A percentile compares a stretch with the other conserved stretches of the same genome.
Evolutionary conservation across 768 basidiomycete species (phyloP).

Genomic region (Leccinum obscurum): DNA sequence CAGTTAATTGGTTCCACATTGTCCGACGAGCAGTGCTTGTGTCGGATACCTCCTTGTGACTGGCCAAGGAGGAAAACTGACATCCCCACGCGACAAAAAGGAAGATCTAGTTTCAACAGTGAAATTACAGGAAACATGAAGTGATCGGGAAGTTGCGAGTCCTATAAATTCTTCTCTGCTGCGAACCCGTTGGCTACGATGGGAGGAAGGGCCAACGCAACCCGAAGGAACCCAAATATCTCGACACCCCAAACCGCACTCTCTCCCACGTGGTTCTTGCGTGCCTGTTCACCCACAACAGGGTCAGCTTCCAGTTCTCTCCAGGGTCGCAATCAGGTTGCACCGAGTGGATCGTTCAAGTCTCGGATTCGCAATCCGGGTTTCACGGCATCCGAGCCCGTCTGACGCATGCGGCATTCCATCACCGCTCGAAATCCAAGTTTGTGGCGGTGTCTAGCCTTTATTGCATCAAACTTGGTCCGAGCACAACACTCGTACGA

Average conservation of each 20-base stretch:
- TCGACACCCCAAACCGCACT: slow-evolving; percentile 19
- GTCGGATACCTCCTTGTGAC: not conserved
- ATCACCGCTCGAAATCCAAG: not conserved
- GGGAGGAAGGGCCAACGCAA: slow-evolving; percentile 18
- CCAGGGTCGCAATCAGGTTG: slow-evolving; percentile 20
- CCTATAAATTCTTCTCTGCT: slow-evolving; percentile 15
- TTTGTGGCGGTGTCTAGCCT: slow-evolving; percentile 14
- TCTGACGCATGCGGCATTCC: not conserved
- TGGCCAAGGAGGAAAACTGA: slow-evolving; percentile 7
- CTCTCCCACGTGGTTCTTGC: slow-evolving; percentile 27
- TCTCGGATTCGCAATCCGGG: slow-evolving; percentile 18
- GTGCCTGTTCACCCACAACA: slow-evolving; percentile 23
- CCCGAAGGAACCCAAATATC: slow-evolving; percentile 14
- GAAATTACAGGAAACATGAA: slow-evolving; percentile 11
- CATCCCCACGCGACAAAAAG: slow-evolving; percentile 18
- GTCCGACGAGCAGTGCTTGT: slow-evolving; percentile 3
- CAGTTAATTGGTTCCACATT: slow-evolving; percentile 13
- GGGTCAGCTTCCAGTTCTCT: slow-evolving; percentile 11
- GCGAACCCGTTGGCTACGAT: slow-evolving; percentile 9
- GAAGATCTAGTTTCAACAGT: slow-evolving; percentile 10
- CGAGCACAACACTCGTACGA: not conserved
- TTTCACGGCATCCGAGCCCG: slow-evolving; percentile 2
- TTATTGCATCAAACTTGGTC: slow-evolving; percentile 1
- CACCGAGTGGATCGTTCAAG: slow-evolving; percentile 5
- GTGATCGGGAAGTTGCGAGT: slow-evolving; percentile 24